Percentiles rank a stretch among this genome's conserved stretches.
phyloP scores from a whole-genome alignment of 1,139 yeast genomes.

The Meyerozyma guilliermondii region DNA sequence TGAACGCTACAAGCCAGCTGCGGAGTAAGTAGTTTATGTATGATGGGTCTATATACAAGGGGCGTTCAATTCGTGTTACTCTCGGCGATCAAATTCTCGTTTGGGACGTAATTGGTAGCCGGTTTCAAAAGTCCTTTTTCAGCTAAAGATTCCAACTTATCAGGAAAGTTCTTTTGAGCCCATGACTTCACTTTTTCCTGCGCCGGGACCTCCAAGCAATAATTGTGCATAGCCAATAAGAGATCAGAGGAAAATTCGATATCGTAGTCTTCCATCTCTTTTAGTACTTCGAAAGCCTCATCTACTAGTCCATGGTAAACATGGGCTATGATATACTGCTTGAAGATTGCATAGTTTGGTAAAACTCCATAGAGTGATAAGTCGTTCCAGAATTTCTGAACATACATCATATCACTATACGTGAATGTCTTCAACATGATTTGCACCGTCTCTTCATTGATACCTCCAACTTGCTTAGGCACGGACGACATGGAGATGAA shows the following conservation, averaged over 20 bases:
- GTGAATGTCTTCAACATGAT: conserved; percentile 69
- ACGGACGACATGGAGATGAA: conserved; percentile 55
- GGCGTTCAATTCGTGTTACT: conserved; percentile 3
- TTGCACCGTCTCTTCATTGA: conserved; percentile 65
- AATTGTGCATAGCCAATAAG: conserved; percentile 55
- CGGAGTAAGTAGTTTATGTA: conserved; percentile 4
- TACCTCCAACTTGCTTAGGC: conserved; percentile 44
- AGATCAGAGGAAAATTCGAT: conserved; percentile 46
- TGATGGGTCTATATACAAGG: conserved; percentile 1
- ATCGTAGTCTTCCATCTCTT: conserved; percentile 49
- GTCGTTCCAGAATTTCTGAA: conserved; percentile 59
- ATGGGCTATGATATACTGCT: conserved; percentile 67
- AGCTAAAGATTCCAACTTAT: conserved; percentile 44
- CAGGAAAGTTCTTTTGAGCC: conserved; percentile 43
- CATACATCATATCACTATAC: conserved; percentile 53
- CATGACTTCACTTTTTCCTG: conserved; percentile 47
- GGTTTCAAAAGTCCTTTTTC: conserved; percentile 33
- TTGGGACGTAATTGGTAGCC: conserved; percentile 31
- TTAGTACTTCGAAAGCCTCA: conserved; percentile 52
- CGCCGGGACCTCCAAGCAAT: conserved; percentile 46
- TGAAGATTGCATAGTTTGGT: conserved; percentile 53
- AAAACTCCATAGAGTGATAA: conserved; percentile 49
- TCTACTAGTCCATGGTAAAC: conserved; percentile 63
- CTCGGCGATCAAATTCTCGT: conserved; percentile 13
- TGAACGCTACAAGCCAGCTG: conserved; percentile 45